Percentiles rank a stretch among this genome's conserved stretches.
Conservation (phyloP, 2,329 filamentous ascomycete species). For the Alternaria incomplexa region DNA sequence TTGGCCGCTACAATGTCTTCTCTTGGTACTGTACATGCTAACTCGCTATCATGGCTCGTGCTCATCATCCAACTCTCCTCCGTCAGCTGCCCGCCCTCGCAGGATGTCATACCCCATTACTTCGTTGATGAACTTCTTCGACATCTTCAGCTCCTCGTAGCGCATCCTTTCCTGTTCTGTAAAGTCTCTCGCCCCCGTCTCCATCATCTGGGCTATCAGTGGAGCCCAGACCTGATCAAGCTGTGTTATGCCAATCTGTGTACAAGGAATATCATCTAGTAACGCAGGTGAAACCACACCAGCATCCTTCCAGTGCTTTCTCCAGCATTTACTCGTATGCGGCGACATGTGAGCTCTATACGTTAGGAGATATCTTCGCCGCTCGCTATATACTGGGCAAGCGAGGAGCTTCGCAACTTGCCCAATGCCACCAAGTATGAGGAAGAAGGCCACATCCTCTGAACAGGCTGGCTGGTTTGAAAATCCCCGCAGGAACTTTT, state of each 20-base stretch:
- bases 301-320: conserved; percentile 43
- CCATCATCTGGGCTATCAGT: conserved; percentile 41
- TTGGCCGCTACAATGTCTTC: conserved; percentile 3
- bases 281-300: conserved; percentile 43
- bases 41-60: conserved; percentile 14
- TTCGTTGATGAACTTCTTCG: conserved; percentile 44
- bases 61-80: conserved; percentile 33
- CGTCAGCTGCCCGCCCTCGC: conserved; percentile 34
- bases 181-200: conserved; percentile 34
- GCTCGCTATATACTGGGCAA: conserved; percentile 39
- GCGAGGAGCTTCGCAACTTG: conserved; percentile 45
- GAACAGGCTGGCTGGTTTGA: conserved; percentile 37
- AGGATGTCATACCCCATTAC: conserved; percentile 47
- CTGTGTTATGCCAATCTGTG: conserved; percentile 45
- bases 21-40: background rate
- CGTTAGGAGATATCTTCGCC: conserved; percentile 38
- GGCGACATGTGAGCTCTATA: conserved; percentile 46
- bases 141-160: conserved; percentile 34
- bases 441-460: conserved; percentile 46
- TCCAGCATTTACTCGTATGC: conserved; percentile 43
- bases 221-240: conserved; percentile 47
- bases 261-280: conserved; percentile 45
- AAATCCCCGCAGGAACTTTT: conserved; percentile 42
- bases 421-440: conserved; percentile 44
- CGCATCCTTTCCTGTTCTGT: conserved; percentile 36